Base-by-base conservation (phyloP, 192 early-diverging fungal species). In the Podochytrium sp. region DNA sequence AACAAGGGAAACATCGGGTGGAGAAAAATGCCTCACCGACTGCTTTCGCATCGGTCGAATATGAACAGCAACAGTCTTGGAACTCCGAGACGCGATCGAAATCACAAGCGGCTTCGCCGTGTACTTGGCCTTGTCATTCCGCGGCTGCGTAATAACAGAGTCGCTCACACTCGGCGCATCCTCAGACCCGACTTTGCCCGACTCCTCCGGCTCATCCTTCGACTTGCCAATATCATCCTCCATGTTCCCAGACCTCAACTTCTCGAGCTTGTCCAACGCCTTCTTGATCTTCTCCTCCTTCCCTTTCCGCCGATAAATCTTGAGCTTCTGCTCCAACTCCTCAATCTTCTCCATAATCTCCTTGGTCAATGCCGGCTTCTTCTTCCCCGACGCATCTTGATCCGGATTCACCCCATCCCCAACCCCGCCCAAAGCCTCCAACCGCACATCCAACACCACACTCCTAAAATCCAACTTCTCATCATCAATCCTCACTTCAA, bases 271-370 rank as follows among this genome's bases (percentile, higher is more conserved):
- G 51, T 87, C 89, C 18, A 83, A 68, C 50, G 95, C 88, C 74
- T 96, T 96, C 43, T 89, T 86, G 0, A 93, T 87, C 76, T 99
- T 99, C 20, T 97, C 96, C 2, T 84, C 82, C 3, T 88, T 87
- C 18, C 92, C 91, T 78, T 99, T 99, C 39, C 95, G 86, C 49
- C 84, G 87, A 0, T 95, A 95, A 76, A 99, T 99, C 83, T 99
- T 99, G 51, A 97, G 82, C 77, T 98, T 99, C 69, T 98, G 97
- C 81, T 99, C 95, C 72, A 98, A 76, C 63, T 90, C 86, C 85
- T 99, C 97, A 52, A 99, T 94, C 77, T 96, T 91, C 79, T 99
- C 96, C 86, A 97, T 94, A 55, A 91, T 89, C 43, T 93, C 92
- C 71, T 91, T 80, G 73, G 75, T 81, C 69, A 74, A 80, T 75